Evolutionary conservation across 2,329 filamentous ascomycete genomes (phyloP).

Genomic region (Plenodomus biglobosus): DNA sequence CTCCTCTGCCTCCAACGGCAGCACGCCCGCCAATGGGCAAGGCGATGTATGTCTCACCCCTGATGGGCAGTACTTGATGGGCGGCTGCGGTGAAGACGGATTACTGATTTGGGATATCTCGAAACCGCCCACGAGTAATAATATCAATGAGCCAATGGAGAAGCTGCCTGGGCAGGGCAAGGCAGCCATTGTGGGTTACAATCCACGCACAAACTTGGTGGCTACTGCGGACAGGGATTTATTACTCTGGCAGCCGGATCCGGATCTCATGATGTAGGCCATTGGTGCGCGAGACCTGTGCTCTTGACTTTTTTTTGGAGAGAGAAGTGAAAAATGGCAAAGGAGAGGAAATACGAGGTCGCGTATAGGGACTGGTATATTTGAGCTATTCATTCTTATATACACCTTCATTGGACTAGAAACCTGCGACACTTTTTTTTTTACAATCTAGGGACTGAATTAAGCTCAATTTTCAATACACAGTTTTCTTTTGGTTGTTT

Average conservation of each 20-base stretch:
- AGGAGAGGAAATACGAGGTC: too few relatives aligned
- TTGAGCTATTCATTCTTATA: too few relatives aligned
- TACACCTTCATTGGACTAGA: too few relatives aligned
- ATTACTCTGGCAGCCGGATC: constrained; percentile 53
- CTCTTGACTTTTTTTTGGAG: too few relatives aligned
- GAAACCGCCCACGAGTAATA: constrained; percentile 54
- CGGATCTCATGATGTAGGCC: constrained; percentile 44
- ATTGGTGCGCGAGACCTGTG: neutral
- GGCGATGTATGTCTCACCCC: constrained; percentile 87
- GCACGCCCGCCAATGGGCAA: constrained; percentile 48
- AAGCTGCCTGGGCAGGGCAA: constrained; percentile 64
- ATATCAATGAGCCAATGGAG: constrained; percentile 63
- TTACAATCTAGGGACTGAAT: too few relatives aligned
- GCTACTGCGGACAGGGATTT: constrained; percentile 83
- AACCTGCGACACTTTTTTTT: too few relatives aligned
- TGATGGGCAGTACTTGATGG: constrained; percentile 85
- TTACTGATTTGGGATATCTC: constrained; percentile 83
- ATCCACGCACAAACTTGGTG: constrained; percentile 88
- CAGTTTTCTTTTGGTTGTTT: too few relatives aligned
- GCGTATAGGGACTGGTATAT: too few relatives aligned
- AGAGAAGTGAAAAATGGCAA: neutral
- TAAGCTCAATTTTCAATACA: too few relatives aligned
- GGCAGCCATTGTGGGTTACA: constrained; percentile 78
- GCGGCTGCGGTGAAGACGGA: constrained; percentile 71
- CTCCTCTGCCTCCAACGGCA: constrained; percentile 51